Conservation (phyloP, 73 alveolate species). For the Paramecium pentaurelia region DNA sequence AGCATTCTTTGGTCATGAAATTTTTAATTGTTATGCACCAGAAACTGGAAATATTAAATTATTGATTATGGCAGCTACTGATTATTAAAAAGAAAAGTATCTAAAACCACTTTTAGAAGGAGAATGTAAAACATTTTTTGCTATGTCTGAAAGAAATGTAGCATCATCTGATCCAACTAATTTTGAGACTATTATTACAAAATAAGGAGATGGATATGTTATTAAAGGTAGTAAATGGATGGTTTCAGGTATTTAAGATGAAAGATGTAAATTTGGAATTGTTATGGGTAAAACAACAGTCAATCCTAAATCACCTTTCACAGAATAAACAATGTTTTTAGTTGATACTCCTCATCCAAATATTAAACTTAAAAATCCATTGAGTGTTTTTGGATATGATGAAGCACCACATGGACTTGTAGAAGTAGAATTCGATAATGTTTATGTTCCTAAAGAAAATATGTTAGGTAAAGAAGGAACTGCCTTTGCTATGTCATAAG, state of each 20-base stretch:
- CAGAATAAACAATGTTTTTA: neutral
- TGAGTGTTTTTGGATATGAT: neutral
- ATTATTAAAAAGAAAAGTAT: neutral
- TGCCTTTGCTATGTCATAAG: neutral
- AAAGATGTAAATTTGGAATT: neutral
- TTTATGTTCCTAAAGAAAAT: neutral
- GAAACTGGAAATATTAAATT: neutral
- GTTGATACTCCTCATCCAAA: neutral
- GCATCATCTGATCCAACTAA: slow-evolving; percentile 17
- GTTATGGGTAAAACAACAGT: neutral
- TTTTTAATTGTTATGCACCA: neutral
- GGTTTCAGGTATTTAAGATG: neutral
- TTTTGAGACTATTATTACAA: neutral
- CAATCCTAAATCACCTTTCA: neutral
- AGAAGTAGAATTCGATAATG: neutral
- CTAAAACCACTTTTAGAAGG: neutral
- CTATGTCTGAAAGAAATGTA: neutral
- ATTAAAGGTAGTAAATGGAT: neutral
- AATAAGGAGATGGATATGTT: neutral
- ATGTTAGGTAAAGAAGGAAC: neutral
- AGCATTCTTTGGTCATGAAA: neutral
- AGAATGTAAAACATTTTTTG: neutral
- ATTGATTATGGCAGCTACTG: neutral
- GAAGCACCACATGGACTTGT: neutral
- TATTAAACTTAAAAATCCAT: neutral